A percentile compares a stretch with the other conserved stretches of the same genome.
Conservation (phyloP, 257 asterid species). For the Solanum piurae region DNA sequence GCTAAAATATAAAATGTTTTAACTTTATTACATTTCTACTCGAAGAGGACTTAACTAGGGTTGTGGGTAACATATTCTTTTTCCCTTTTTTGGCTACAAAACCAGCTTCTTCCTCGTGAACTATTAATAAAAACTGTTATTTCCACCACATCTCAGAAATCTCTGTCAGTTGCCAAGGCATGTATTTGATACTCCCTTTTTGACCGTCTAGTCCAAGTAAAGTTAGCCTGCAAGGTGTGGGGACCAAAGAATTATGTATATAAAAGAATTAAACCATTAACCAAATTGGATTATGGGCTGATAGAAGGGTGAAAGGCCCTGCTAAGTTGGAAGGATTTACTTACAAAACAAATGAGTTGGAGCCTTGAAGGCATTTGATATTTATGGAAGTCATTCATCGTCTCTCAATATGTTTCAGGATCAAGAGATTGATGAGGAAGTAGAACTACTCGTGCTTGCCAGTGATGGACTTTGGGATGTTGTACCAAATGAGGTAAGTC, state of each 20-base stretch:
- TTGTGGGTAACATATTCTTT: neutral
- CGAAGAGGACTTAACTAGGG: neutral
- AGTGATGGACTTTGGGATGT: conserved; percentile 99
- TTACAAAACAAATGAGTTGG: neutral
- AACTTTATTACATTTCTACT: neutral
- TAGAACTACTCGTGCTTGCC: conserved; percentile 86
- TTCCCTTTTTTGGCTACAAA: neutral
- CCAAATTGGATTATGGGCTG: neutral
- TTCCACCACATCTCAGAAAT: neutral
- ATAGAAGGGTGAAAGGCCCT: neutral
- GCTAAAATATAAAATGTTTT: neutral
- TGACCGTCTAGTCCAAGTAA: neutral
- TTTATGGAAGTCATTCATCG: neutral
- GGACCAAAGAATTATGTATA: neutral
- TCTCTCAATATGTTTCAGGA: conserved; percentile 42
- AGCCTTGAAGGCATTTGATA: neutral
- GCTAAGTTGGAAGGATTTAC: neutral
- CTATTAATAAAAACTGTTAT: neutral
- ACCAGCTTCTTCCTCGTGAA: neutral
- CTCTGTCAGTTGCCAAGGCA: neutral
- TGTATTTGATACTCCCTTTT: neutral
- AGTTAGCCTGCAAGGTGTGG: neutral
- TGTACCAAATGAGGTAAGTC: conserved; percentile 19
- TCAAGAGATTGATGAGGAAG: conserved; percentile 66
- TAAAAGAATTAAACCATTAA: neutral